A percentile compares a stretch with the other conserved stretches of the same genome.
phyloP scores from a whole-genome alignment of 441 rosid species.

The Rhodomyrtus psidioides region DNA sequence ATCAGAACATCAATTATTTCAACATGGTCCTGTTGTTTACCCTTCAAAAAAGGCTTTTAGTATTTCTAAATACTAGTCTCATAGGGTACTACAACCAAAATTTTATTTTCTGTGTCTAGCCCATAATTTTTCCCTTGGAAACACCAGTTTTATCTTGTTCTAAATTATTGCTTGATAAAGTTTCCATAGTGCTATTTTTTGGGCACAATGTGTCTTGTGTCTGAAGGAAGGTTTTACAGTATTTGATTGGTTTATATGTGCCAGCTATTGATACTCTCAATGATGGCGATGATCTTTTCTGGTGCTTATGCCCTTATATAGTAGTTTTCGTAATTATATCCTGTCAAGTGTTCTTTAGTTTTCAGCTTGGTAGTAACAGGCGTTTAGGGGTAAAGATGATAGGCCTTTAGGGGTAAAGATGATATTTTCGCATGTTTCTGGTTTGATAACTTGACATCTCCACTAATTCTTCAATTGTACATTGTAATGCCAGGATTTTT shows the following conservation, averaged over 20 bases:
- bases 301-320: background rate
- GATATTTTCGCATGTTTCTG: background rate
- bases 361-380: background rate
- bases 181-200: background rate
- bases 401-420: background rate
- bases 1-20: background rate
- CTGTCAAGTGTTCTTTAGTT: background rate
- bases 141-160: background rate
- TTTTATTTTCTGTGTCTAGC: background rate
- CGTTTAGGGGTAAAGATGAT: background rate
- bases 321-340: background rate
- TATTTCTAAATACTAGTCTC: background rate
- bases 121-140: background rate
- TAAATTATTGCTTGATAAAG: too few relatives aligned
- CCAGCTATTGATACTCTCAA: background rate
- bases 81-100: background rate
- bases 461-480: background rate
- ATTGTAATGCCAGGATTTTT: background rate
- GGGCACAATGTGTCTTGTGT: background rate
- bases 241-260: background rate
- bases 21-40: background rate
- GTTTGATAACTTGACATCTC: background rate
- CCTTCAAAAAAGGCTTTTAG: background rate
- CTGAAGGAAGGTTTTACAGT: background rate
- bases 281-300: background rate